Conservation (phyloP, 768 basidiomycete genomes). For the Kwoniella europaea region DNA sequence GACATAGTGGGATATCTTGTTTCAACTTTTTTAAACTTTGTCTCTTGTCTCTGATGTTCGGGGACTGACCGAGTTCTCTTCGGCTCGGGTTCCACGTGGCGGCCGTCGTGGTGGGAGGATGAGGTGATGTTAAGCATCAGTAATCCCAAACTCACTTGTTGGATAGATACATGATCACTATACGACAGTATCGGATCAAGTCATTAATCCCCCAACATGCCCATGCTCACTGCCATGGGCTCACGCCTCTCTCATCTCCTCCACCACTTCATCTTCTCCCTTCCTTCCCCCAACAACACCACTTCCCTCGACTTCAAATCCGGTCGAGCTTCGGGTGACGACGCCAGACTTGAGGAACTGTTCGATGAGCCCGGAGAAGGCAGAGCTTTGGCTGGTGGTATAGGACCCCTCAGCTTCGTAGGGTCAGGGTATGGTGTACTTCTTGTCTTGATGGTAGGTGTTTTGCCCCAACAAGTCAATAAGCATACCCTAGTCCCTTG, state of each 20-base stretch:
- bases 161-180: not conserved
- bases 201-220: conserved; percentile 19
- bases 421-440: conserved; percentile 53
- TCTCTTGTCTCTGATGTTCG: not conserved
- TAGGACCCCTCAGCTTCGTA: conserved; percentile 49
- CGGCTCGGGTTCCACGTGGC: not conserved
- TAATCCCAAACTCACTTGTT: not conserved
- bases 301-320: not conserved
- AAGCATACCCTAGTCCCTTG: no score
- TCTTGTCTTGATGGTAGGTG: conserved; percentile 51
- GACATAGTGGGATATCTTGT: no score
- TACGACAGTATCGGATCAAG: not conserved
- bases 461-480: not conserved
- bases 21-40: not conserved
- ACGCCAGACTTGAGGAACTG: conserved; percentile 10
- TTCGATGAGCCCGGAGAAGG: conserved; percentile 48
- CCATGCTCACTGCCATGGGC: conserved; percentile 41
- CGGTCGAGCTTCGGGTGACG: not conserved
- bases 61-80: not conserved
- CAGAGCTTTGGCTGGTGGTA: conserved; percentile 47
- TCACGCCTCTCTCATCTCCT: conserved; percentile 40
- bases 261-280: conserved; percentile 47
- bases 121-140: not conserved
- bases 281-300: conserved; percentile 41
- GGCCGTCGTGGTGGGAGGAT: not conserved